Evolutionary conservation across 148 eudicot species (phyloP), one percentile per base, ranked within the genome.

Genomic region (Silene conica): DNA sequence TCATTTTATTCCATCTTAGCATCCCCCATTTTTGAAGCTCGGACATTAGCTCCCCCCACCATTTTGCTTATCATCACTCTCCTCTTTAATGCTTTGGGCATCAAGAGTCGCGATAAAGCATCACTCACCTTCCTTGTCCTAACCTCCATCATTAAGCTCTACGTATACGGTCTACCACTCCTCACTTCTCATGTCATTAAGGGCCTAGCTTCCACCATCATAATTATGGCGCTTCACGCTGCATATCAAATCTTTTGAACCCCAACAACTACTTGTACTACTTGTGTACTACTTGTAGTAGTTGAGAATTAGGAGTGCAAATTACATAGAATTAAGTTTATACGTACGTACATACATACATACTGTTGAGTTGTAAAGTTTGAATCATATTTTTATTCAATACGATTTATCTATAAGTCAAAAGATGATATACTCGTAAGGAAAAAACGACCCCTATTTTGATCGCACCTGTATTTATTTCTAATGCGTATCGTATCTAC

Each of bases 71-170:
- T 63, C 8, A 15, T 63, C 43, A 63, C 38, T 6, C 8, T 28
- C 19, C 38, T 63, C 19, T 28, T 63, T 28, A 63, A 61, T 14
- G 64, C 64, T 22, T 8, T 61, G 23, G 64, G 64, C 16, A 61
- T 61, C 15, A 61, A 63, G 67, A 63, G 67, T 63, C 67, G 43
- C 38, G 67, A 63, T 4, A 28, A 63, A 14, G 67, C 67, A 4
- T 63, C 15, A 6, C 15, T 26, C 15, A 14, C 14, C 19, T 63
- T 63, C 38, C 43, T 63, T 12, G 67, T n/a, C 38, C 28, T 63
- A 26, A 41, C 67, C 43, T 63, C 38, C 1, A 3, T 63, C 18
- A n/a, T 63, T 63, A 63, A 63, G 67, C 43, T 63, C 8, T 3
- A 28, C 25, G 7, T 16, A 4, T 63, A 12, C 15, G 43, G 67